phyloP scores from a whole-genome alignment of 1,284 basidiomycete genomes.

The Melampsora larici-populina region DNA sequence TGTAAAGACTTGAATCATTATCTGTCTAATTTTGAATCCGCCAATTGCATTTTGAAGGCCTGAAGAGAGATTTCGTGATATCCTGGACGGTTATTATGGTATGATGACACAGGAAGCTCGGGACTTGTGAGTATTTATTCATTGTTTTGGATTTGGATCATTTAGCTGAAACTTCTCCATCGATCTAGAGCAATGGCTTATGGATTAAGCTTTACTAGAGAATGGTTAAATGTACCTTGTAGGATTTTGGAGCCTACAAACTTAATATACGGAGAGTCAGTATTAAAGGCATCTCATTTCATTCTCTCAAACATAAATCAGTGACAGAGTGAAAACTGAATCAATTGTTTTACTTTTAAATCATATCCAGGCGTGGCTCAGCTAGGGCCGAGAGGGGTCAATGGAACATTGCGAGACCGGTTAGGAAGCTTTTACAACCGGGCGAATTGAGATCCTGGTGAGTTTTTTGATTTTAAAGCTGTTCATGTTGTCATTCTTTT shows the following conservation, averaged over 20 bases:
- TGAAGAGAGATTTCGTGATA: constrained; percentile 6
- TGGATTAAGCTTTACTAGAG: background rate
- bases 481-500: background rate
- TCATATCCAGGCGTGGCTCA: background rate
- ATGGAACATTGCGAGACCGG: constrained; percentile 31
- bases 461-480: background rate
- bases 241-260: background rate
- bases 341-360: background rate
- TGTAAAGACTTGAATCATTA: background rate
- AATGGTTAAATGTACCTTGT: background rate
- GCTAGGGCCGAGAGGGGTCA: constrained; percentile 14
- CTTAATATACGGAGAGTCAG: background rate
- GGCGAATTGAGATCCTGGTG: constrained; percentile 22
- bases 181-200: constrained; percentile 9
- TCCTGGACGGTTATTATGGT: constrained; percentile 12
- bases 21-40: background rate
- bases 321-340: background rate
- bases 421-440: background rate
- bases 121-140: constrained; percentile 6
- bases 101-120: constrained; percentile 6
- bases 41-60: constrained; percentile 1
- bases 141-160: background rate
- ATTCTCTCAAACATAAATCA: background rate
- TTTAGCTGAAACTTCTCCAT: background rate
- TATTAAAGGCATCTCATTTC: background rate